Evolutionary conservation across 2,329 filamentous ascomycete genomes (phyloP).

Genomic region (Metarhizium album): DNA sequence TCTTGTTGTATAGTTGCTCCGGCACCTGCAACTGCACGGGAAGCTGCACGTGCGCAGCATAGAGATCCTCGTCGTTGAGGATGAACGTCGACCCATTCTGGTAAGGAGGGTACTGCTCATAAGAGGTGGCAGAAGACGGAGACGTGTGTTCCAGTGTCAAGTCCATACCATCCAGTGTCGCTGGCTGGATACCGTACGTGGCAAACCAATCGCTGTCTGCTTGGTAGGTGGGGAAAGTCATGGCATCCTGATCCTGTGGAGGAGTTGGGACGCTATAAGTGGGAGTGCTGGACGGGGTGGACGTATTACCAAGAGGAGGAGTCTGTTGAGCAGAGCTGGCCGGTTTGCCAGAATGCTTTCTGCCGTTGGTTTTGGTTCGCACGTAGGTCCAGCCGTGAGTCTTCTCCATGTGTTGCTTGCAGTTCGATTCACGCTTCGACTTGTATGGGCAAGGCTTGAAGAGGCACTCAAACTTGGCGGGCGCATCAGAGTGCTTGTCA

Average conservation of each 20-base stretch:
- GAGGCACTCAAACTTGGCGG: slow-evolving; percentile 72
- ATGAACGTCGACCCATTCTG: slow-evolving; percentile 51
- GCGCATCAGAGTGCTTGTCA: slow-evolving; percentile 80
- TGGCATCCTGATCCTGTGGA: slow-evolving; percentile 33
- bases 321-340: slow-evolving; percentile 39
- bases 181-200: slow-evolving; percentile 19
- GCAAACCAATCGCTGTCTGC: slow-evolving; percentile 35
- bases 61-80: slow-evolving; percentile 51
- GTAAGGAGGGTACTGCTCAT: slow-evolving; percentile 49
- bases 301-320: slow-evolving; percentile 50
- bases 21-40: slow-evolving; percentile 34
- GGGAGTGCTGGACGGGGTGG: slow-evolving; percentile 48
- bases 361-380: slow-evolving; percentile 85
- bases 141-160: slow-evolving; percentile 27
- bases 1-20: slow-evolving; percentile 32
- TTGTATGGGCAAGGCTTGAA: slow-evolving; percentile 82
- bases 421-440: slow-evolving; percentile 92
- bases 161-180: slow-evolving; percentile 31
- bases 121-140: slow-evolving; percentile 23
- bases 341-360: slow-evolving; percentile 38
- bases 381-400: slow-evolving; percentile 85
- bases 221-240: slow-evolving; percentile 37
- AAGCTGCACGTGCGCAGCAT: slow-evolving; percentile 46
- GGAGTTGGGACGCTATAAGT: slow-evolving; percentile 45
- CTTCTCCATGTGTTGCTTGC: slow-evolving; percentile 99